Evolutionary conservation across 2,329 filamentous ascomycete genomes (phyloP).

Genomic region (Fusarium setosum): DNA sequence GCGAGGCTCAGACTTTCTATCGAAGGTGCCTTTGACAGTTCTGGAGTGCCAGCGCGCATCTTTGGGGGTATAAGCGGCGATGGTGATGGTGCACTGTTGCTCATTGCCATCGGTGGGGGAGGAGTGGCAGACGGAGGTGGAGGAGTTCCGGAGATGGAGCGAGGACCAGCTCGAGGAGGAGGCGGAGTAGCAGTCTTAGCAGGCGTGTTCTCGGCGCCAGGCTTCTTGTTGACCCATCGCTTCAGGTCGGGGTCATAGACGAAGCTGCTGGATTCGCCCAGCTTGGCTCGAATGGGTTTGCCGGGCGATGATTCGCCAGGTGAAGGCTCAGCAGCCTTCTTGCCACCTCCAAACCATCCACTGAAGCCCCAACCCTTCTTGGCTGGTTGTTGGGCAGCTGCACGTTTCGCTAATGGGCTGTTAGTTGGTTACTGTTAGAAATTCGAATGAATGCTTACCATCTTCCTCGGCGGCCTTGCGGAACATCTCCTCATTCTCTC

Average conservation of each 20-base stretch:
- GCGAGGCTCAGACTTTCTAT: slow-evolving; percentile 50
- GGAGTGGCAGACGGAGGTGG: slow-evolving; percentile 55
- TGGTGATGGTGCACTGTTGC: slow-evolving; percentile 50
- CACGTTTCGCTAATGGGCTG: slow-evolving; percentile 66
- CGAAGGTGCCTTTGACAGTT: slow-evolving; percentile 50
- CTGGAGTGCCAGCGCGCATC: slow-evolving; percentile 42
- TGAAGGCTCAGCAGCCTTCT: slow-evolving; percentile 58
- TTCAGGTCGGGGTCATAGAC: slow-evolving; percentile 96
- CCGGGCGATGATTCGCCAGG: slow-evolving; percentile 57
- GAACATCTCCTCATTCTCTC: slow-evolving; percentile 87
- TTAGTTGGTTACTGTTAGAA: slow-evolving; percentile 17
- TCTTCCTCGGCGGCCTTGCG: slow-evolving; percentile 83
- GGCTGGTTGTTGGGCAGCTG: slow-evolving; percentile 56
- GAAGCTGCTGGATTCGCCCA: slow-evolving; percentile 93
- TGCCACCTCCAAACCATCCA: slow-evolving; percentile 84
- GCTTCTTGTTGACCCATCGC: slow-evolving; percentile 98
- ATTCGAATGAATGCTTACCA: slow-evolving; percentile 57
- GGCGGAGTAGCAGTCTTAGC: slow-evolving; percentile 78
- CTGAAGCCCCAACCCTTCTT: slow-evolving; percentile 84
- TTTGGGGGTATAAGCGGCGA: slow-evolving; percentile 45
- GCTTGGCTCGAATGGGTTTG: slow-evolving; percentile 88
- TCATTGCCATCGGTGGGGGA: slow-evolving; percentile 44
- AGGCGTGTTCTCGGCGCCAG: slow-evolving; percentile 70
- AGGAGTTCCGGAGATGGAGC: slow-evolving; percentile 62
- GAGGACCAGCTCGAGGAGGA: slow-evolving; percentile 73